These are phyloP conservation scores for Pyricularia sp. DNA, from an alignment of 2,329 filamentous ascomycete genomes.

Conservation along the genomic window DNA sequence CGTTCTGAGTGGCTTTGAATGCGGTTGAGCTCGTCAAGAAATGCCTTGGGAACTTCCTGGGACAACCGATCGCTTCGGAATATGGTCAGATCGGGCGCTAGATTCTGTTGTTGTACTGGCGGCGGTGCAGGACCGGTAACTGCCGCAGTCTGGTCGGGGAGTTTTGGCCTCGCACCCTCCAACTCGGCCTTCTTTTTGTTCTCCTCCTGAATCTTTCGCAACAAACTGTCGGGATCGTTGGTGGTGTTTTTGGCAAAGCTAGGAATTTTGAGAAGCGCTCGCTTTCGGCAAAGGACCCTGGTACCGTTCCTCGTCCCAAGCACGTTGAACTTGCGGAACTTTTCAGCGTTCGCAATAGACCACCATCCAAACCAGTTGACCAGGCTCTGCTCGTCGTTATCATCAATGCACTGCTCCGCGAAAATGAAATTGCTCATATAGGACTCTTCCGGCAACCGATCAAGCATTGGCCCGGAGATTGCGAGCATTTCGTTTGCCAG, in stretches of 20 bases:
- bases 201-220: neutral
- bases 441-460: neutral
- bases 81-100: neutral
- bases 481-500: neutral
- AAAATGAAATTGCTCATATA: constrained; percentile 28
- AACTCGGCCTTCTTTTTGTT: neutral
- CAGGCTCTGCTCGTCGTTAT: constrained; percentile 52
- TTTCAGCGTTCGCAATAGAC: constrained; percentile 38
- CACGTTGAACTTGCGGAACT: constrained; percentile 44
- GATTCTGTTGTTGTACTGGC: neutral
- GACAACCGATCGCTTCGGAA: neutral
- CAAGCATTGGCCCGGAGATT: constrained; percentile 10
- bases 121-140: neutral
- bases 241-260: constrained; percentile 24
- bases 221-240: constrained; percentile 25
- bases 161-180: neutral
- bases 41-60: neutral
- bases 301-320: constrained; percentile 6
- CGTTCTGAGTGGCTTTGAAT: neutral
- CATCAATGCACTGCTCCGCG: constrained; percentile 38
- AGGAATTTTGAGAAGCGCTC: constrained; percentile 20
- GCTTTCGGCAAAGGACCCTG: constrained; percentile 7
- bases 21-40: neutral
- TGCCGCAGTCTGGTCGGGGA: neutral
- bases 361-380: constrained; percentile 56